Evolutionary conservation across 1,139 yeast genomes (phyloP).

Genomic region (Hemisphaericaspora xylofermentans): DNA sequence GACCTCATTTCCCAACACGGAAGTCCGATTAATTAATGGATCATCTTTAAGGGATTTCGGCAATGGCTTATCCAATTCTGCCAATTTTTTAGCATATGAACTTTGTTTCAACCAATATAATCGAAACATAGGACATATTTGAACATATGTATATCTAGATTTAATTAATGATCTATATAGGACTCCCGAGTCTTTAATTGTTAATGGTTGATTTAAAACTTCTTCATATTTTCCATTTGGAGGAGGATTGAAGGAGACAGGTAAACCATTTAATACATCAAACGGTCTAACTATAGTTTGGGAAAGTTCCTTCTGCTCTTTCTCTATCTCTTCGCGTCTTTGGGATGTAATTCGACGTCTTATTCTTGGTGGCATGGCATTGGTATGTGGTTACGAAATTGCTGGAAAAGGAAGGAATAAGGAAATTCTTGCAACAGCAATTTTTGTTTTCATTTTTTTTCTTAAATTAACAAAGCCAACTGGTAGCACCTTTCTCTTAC

Average conservation of each 20-base stretch:
- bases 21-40: conserved; percentile 27
- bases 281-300: conserved; percentile 58
- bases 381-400: not conserved
- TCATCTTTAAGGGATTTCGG: conserved; percentile 27
- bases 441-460: no score
- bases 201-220: conserved; percentile 61
- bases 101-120: conserved; percentile 75
- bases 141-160: conserved; percentile 72
- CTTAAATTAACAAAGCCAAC: no score
- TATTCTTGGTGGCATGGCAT: conserved; percentile 43
- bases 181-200: conserved; percentile 72
- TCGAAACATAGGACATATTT: conserved; percentile 69
- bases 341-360: conserved; percentile 49
- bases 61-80: conserved; percentile 34
- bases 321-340: conserved; percentile 47
- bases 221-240: conserved; percentile 52
- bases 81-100: conserved; percentile 43
- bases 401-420: not conserved
- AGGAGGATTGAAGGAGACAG: conserved; percentile 62
- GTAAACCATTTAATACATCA: conserved; percentile 66
- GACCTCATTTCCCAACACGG: conserved; percentile 46
- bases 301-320: conserved; percentile 44
- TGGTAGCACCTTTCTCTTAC: no score
- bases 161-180: conserved; percentile 69
- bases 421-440: no score